A percentile compares a stretch with the other conserved stretches of the same genome.
Evolutionary conservation across 768 basidiomycete genomes (phyloP).

Genomic region (Suillus sp.): DNA sequence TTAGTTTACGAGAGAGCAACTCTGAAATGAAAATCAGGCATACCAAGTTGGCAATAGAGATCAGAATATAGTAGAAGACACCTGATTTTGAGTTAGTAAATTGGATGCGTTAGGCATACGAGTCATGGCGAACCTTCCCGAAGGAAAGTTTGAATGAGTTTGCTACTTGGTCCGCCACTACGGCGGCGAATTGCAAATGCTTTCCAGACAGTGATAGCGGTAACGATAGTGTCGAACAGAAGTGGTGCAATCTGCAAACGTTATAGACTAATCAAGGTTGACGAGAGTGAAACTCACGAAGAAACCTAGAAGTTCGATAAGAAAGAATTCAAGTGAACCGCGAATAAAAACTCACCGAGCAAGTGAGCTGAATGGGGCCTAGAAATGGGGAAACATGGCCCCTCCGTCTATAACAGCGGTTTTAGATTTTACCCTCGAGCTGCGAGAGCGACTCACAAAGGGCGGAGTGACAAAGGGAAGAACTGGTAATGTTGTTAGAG

Average conservation of each 20-base stretch:
- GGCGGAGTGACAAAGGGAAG: conserved; percentile 67
- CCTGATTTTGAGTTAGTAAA: conserved; percentile 40
- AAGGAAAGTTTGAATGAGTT: conserved; percentile 81
- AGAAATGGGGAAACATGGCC: conserved; percentile 80
- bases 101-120: conserved; percentile 4
- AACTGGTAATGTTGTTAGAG: conserved; percentile 40
- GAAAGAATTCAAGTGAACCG: conserved; percentile 4
- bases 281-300: conserved; percentile 46
- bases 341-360: conserved; percentile 50
- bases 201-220: conserved; percentile 79
- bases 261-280: conserved; percentile 11
- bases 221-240: conserved; percentile 79
- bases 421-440: conserved; percentile 1
- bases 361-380: conserved; percentile 84
- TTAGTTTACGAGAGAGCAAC: conserved; percentile 13
- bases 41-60: conserved; percentile 82
- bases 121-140: conserved; percentile 59
- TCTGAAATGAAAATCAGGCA: conserved; percentile 17
- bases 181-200: conserved; percentile 75
- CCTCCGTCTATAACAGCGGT: conserved; percentile 40
- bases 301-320: conserved; percentile 43
- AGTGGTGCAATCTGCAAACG: conserved; percentile 69
- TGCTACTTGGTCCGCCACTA: conserved; percentile 75
- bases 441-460: conserved; percentile 43
- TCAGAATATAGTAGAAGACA: conserved; percentile 82